A percentile compares a stretch with the other conserved stretches of the same genome.
phyloP scores from a whole-genome alignment of 768 basidiomycete species.

The Amanita thiersii region DNA sequence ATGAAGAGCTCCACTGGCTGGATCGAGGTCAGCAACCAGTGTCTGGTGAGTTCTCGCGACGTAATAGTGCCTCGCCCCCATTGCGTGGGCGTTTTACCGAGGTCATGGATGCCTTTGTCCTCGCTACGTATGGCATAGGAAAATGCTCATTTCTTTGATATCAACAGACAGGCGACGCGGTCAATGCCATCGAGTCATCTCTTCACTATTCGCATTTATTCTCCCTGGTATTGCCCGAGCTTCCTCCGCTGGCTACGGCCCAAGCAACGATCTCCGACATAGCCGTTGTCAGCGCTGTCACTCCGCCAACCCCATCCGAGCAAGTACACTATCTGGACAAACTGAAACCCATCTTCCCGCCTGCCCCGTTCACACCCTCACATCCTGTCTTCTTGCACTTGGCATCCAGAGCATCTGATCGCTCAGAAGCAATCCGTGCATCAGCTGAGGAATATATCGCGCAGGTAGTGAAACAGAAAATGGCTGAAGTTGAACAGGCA shows the following conservation, averaged over 20 bases:
- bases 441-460: conserved; percentile 52
- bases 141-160: conserved; percentile 13
- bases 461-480: conserved; percentile 43
- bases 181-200: conserved; percentile 29
- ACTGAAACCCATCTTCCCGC: conserved; percentile 58
- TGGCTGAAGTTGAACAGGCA: conserved; percentile 44
- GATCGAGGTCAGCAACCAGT: conserved; percentile 62
- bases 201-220: conserved; percentile 37
- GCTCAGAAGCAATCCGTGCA: conserved; percentile 46
- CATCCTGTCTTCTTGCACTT: conserved; percentile 67
- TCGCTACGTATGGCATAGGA: conserved; percentile 3
- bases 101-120: too few species aligned
- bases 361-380: conserved; percentile 69
- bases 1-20: conserved; percentile 63
- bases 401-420: conserved; percentile 43
- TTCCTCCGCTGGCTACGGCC: conserved; percentile 15
- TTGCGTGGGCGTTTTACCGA: too few species aligned
- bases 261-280: conserved; percentile 16
- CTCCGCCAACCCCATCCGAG: conserved; percentile 20
- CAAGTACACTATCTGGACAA: conserved; percentile 37
- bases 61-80: too few species aligned
- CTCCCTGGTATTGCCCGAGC: conserved; percentile 34
- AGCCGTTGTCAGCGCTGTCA: conserved; percentile 14
- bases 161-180: conserved; percentile 29
- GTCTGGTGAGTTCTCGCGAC: conserved; percentile 47